Evolutionary conservation across 306 rosid genomes (phyloP), one percentile per base, ranked within the genome.

Genomic region (Glycine tomentella): DNA sequence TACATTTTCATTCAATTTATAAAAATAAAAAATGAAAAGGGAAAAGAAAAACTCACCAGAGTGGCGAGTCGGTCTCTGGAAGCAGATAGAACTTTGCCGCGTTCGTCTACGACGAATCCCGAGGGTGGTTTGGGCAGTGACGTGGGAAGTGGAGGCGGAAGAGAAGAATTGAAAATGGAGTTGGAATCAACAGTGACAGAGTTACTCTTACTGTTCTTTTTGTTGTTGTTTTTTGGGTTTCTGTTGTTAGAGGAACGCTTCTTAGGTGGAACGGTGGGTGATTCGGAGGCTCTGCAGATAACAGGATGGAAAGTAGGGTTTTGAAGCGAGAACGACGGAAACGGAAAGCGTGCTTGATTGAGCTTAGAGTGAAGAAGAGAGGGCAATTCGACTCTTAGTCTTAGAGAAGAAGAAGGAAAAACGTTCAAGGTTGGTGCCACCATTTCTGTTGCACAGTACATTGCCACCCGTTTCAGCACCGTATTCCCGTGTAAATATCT

Each of bases 61-160:
- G 91, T 85, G 69, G 92, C 92, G 36, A 92, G 85, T 59, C 92
- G 87, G 83, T 91, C 88, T 0, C 42, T 57, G 9, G 95, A 90
- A 89, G 87, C 91, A 75, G 79, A 33, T 57, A 92, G 86, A 75
- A 95, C 87, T 72, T 76, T 90, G 15, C 98, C 97, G 3, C 86
- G 81, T 13, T 90, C 95, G 69, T 91, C 98, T 14, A 95, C 87
- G 55, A 90, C 89, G 73, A 92, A 95, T 53, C 98, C 98, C 46
- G 94, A 89, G 0, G 98, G 98, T 1, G 98, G 97, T 79, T 90
- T 89, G 11, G 97, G 97, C 9, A 95, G 85, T 48, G 92, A 66
- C 8, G 87, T 82, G 2, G 11, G 89, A 87, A 69, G 87, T 72
- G 80, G 80, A 86, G 53, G 80, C 44, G 5, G 73, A n/a, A 4